phyloP scores from a whole-genome alignment of 805 yeast species.

The Suhomyces kilbournensis region DNA sequence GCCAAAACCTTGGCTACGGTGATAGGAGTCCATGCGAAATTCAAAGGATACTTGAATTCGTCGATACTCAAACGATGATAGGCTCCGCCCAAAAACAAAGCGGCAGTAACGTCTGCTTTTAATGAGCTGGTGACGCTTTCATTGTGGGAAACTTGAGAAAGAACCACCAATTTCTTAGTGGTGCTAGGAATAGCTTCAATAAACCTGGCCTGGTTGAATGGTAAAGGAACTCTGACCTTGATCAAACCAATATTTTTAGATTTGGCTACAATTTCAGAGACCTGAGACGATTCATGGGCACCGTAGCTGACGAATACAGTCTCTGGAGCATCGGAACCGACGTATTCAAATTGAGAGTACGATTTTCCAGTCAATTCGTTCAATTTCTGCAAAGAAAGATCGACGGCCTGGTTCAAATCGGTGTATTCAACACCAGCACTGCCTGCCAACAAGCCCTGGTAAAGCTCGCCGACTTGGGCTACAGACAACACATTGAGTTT shows the following conservation, averaged over 20 bases:
- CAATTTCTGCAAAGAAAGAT: conserved; percentile 46
- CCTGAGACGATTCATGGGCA: conserved; percentile 57
- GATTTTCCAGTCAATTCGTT: conserved; percentile 54
- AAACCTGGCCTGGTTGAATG: conserved; percentile 68
- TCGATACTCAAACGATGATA: conserved; percentile 39
- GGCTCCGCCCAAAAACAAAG: conserved; percentile 54
- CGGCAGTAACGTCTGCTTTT: conserved; percentile 70
- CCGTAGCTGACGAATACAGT: conserved; percentile 85
- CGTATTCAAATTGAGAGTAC: conserved; percentile 65
- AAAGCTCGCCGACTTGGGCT: conserved; percentile 38
- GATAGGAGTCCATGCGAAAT: conserved; percentile 54
- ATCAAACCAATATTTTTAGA: conserved; percentile 56
- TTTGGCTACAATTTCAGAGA: conserved; percentile 43
- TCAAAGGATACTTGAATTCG: conserved; percentile 51
- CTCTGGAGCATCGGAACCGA: conserved; percentile 59
- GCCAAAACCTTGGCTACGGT: conserved; percentile 49
- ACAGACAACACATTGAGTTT: conserved; percentile 44
- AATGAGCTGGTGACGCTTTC: conserved; percentile 45
- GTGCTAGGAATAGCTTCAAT: conserved; percentile 55
- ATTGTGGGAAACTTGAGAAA: conserved; percentile 49
- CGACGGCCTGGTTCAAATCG: conserved; percentile 34
- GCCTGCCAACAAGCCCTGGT: conserved; percentile 33
- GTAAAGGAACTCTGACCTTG: conserved; percentile 73
- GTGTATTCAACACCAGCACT: conserved; percentile 20
- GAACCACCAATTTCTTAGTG: conserved; percentile 59